Evolutionary conservation across 306 rosid species (phyloP), one percentile per base, ranked within the genome.

Genomic region (Erythrophleum fordii): DNA sequence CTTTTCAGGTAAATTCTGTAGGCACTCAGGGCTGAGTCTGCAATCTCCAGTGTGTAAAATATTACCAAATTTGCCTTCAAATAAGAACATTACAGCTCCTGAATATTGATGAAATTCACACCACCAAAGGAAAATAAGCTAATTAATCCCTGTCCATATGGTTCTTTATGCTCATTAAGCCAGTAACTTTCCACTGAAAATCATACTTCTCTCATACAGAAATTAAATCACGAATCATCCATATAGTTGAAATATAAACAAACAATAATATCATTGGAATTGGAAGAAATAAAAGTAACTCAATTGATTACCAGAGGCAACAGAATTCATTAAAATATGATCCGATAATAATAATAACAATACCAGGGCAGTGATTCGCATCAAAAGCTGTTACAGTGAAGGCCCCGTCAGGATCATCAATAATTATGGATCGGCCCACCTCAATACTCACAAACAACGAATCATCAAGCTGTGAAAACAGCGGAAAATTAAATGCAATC

Each of bases 61-160:
- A 67, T 89, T 87, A 34, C 98, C 93, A 78, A 93, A 91, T 46
- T 81, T 41, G 0, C 93, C 97, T 86, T 91, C 98, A 70, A 91
- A 93, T 80, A 89, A 81, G 90, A 93, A 90, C 97, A 94, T 92
- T 58, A 91, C 90, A 12, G 97, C 93, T 52, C 98, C 94, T 93
- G 80, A 71, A 85, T 70, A 67, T 69, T 14, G 64, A 80, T 17
- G 18, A 61, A 73, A 69, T 46, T 81, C 82, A 87, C 70, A 78
- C 84, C 80, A 86, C 61, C 49, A 85, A 55, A 73, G 76, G 22
- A 82, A 49, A 79, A 76, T 65, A 80, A 79, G 60, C 72, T 26
- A 86, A 83, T 76, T 72, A 75, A 78, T 84, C 76, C 80, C 76
- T 7, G 53, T 20, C 52, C 34, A 73, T 34, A 77, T 45, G 69